A percentile compares a stretch with the other conserved stretches of the same genome.
These are phyloP conservation scores for Leccinum uliginosum DNA, from an alignment of 768 basidiomycete genomes.

Conservation along the genomic window DNA sequence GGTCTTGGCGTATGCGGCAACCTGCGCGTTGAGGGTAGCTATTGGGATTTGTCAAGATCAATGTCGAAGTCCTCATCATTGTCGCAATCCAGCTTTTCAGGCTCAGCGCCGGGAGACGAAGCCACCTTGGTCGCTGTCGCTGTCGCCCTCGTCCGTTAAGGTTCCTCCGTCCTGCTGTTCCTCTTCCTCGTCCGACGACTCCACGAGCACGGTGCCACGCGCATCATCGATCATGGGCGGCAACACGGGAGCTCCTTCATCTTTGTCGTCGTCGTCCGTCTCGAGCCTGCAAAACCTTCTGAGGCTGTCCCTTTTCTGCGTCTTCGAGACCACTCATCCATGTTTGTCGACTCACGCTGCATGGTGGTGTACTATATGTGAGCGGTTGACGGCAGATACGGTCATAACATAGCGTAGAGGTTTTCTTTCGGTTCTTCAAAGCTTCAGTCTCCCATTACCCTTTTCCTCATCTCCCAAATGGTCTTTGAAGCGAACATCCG, in stretches of 20 bases:
- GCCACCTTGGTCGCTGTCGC: slow-evolving; percentile 44
- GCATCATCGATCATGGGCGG: slow-evolving; percentile 68
- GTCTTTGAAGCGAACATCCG: slow-evolving; percentile 84
- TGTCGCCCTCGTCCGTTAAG: slow-evolving; percentile 38
- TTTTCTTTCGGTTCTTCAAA: not conserved
- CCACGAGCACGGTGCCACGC: slow-evolving; percentile 81
- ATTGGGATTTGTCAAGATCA: slow-evolving; percentile 75
- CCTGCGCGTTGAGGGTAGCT: slow-evolving; percentile 71
- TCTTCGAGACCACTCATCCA: slow-evolving; percentile 66
- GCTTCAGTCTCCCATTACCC: slow-evolving; percentile 31
- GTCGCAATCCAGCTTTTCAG: slow-evolving; percentile 6
- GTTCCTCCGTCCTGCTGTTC: slow-evolving; percentile 15
- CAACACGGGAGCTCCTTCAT: not conserved
- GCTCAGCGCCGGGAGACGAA: slow-evolving; percentile 47
- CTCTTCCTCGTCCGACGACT: slow-evolving; percentile 82
- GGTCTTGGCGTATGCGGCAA: slow-evolving; percentile 50
- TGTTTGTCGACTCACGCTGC: slow-evolving; percentile 85
- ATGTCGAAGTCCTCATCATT: slow-evolving; percentile 51
- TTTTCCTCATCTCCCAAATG: slow-evolving; percentile 56
- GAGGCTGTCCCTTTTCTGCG: slow-evolving; percentile 70
- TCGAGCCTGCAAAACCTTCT: slow-evolving; percentile 78
- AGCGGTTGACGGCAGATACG: not conserved
- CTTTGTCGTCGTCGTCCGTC: slow-evolving; percentile 27
- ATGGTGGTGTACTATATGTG: not conserved
- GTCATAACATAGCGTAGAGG: not conserved